Evolutionary conservation across 1,284 basidiomycete genomes (phyloP), one percentile per base, ranked within the genome.

Genomic region (Moniliella sp.): DNA sequence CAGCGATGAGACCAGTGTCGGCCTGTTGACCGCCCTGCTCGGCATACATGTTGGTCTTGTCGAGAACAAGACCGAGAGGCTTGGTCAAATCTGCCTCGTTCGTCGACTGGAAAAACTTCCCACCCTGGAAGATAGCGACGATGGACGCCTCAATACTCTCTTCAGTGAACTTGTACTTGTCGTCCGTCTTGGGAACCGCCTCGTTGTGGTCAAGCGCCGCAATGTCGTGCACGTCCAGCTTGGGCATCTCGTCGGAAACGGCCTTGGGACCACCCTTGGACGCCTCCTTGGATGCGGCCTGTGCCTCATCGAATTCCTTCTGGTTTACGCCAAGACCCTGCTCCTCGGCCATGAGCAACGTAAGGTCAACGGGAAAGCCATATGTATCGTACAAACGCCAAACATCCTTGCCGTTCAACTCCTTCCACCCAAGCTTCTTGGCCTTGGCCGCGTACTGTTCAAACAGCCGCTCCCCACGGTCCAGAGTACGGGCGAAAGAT

Each of bases 331-430:
- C 69, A 27, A 99, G 65, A 1, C 75, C 77, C 18, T 82, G 68
- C 61, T 99, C 88, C 61, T 91, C 81, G 15, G 91, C 88, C 88
- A 99, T 97, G 43, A 99, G 69, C 34, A 79, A 74, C 1, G 91
- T 99, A 23, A 99, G 66, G 58, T 99, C 88, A 32, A 84, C 83
- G 0, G 88, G 91, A 68, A 99, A 99, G 26, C 88, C 88, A 60
- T 81, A 99, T 0, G 91, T 97, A 62, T 99, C 91, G 62, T 97
- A 97, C 33, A 99, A 65, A 18, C 81, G 72, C 88, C 88, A 99
- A 16, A 93, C 81, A 54, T 99, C 88, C 50, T 76, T 76, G 11
- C 88, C 88, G 43, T 69, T 74, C 27, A 99, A 72, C 43, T 74
- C 70, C 34, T 68, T 77, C 5, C 65, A 52, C 9, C 74, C 74